A percentile compares a stretch with the other conserved stretches of the same genome.
These are phyloP conservation scores for Aspergillus bertholletiae DNA, from an alignment of 495 filamentous ascomycete species.

Conservation along the genomic window DNA sequence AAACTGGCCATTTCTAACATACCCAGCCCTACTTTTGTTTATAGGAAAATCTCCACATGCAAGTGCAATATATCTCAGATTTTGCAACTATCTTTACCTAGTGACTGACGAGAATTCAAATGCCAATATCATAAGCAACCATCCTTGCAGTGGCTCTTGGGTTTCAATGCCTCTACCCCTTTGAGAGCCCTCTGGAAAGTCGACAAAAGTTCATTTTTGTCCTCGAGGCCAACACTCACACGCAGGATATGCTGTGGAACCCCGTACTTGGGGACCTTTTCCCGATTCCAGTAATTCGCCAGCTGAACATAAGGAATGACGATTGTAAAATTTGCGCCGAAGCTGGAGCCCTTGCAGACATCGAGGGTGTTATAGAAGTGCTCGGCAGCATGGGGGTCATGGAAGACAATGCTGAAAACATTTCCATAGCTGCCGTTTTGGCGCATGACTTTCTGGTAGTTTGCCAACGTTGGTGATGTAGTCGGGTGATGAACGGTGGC, in stretches of 20 bases:
- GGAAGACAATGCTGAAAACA: constrained; percentile 3
- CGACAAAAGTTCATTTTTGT: too few species aligned
- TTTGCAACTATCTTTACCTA: too few species aligned
- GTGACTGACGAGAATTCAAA: too few species aligned
- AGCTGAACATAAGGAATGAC: constrained; percentile 12
- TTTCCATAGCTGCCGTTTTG: not conserved
- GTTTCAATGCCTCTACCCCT: too few species aligned
- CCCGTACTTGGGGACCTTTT: constrained; percentile 4
- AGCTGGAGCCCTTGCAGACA: constrained; percentile 14
- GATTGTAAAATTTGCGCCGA: constrained; percentile 19
- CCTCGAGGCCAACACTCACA: constrained; percentile 17
- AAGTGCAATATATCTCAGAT: too few species aligned
- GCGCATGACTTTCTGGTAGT: constrained; percentile 7
- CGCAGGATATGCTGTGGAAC: constrained; percentile 11
- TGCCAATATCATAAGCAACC: too few species aligned
- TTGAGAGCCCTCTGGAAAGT: too few species aligned
- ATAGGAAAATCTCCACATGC: too few species aligned
- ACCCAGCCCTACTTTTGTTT: too few species aligned
- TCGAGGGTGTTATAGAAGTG: constrained; percentile 14
- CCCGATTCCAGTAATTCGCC: constrained; percentile 2
- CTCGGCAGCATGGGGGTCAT: not conserved
- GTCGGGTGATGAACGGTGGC: constrained; percentile 9
- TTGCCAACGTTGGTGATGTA: not conserved
- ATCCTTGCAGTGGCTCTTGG: too few species aligned
- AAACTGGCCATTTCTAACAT: too few species aligned